Percentiles rank a stretch among this genome's conserved stretches.
Conservation (phyloP, 495 filamentous ascomycete genomes). For the Neurospora terricola region DNA sequence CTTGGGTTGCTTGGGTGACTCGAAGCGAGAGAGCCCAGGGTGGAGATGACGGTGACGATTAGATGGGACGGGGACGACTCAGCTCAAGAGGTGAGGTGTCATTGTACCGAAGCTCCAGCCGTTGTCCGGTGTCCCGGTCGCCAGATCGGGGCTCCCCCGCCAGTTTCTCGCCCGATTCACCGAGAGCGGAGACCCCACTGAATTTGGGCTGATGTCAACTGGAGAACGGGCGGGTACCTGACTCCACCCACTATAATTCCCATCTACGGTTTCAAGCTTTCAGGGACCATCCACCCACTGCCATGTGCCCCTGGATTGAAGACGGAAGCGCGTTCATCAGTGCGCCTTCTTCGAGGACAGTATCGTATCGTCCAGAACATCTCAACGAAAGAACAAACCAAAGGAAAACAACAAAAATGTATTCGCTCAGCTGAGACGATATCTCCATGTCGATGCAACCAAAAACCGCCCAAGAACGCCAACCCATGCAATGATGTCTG, state of each 20-base stretch:
- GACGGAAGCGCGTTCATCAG: neutral
- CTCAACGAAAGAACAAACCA: neutral
- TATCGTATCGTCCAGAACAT: too few relatives aligned
- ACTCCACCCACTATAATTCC: neutral
- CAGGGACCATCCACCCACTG: neutral
- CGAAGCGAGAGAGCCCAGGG: neutral
- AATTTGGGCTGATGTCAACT: neutral
- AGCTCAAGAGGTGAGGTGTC: neutral
- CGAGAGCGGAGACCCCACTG: neutral
- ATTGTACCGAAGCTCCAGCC: neutral
- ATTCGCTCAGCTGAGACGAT: neutral
- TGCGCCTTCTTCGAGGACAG: neutral
- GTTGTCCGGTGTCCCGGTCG: neutral
- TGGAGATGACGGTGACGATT: neutral
- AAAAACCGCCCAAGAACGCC: neutral
- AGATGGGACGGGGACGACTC: neutral
- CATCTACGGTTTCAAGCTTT: neutral
- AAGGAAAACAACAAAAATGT: neutral
- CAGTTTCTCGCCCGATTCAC: neutral
- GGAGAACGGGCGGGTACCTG: neutral
- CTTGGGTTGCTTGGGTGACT: neutral
- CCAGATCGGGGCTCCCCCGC: neutral
- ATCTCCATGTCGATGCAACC: neutral
- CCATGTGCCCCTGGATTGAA: neutral
- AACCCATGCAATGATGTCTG: neutral